phyloP scores from a whole-genome alignment of 768 basidiomycete genomes.

The Leccinum broughii region DNA sequence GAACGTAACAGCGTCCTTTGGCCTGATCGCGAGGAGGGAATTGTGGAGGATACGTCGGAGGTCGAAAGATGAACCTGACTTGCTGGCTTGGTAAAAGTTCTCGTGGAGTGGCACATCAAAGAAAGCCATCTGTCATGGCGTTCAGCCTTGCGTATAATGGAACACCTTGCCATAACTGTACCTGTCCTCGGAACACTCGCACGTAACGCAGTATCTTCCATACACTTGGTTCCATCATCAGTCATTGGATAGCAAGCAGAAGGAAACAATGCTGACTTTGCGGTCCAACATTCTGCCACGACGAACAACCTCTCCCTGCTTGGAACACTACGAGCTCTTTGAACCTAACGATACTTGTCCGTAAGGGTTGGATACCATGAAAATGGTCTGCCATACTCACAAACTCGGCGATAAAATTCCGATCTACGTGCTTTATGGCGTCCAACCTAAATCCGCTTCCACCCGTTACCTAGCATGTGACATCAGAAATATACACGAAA shows the following conservation, averaged over 20 bases:
- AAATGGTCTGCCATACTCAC: slow-evolving; percentile 40
- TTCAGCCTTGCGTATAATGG: neutral
- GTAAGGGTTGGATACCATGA: neutral
- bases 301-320: slow-evolving; percentile 57
- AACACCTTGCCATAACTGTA: slow-evolving; percentile 29
- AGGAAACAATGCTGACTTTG: slow-evolving; percentile 45
- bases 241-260: neutral
- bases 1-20: slow-evolving; percentile 84
- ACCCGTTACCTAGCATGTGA: slow-evolving; percentile 54
- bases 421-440: slow-evolving; percentile 89
- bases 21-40: slow-evolving; percentile 66
- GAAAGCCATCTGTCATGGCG: slow-evolving; percentile 29
- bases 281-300: slow-evolving; percentile 83
- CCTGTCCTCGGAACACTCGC: slow-evolving; percentile 63
- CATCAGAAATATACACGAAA: slow-evolving; percentile 1
- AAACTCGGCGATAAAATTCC: slow-evolving; percentile 65
- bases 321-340: slow-evolving; percentile 45
- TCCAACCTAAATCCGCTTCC: slow-evolving; percentile 82
- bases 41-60: slow-evolving; percentile 70
- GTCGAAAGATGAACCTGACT: slow-evolving; percentile 65
- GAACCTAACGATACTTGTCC: slow-evolving; percentile 42
- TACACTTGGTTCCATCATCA: slow-evolving; percentile 36
- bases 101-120: slow-evolving; percentile 91
- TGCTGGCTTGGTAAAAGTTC: slow-evolving; percentile 79
- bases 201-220: slow-evolving; percentile 58